Conservation (phyloP, 768 basidiomycete species). For the Antrodiella citrinella region DNA sequence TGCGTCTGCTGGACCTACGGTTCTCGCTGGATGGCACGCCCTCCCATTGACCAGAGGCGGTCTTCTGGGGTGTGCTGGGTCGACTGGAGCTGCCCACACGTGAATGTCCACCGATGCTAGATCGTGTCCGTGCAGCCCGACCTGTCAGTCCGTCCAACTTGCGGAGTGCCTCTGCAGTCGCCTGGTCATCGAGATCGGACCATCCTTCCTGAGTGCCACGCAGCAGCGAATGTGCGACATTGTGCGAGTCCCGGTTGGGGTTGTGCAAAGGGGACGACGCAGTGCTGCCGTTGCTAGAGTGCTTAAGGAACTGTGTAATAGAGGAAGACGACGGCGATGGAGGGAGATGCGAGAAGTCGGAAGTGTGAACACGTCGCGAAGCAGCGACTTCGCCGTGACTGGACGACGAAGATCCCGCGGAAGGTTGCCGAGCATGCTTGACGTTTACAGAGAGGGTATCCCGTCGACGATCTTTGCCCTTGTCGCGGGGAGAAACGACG, state of each 20-base stretch:
- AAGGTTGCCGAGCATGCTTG: conserved; percentile 56
- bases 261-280: conserved; percentile 29
- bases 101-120: conserved; percentile 46
- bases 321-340: conserved; percentile 89
- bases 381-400: conserved; percentile 41
- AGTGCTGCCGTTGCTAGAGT: conserved; percentile 35
- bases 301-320: conserved; percentile 74
- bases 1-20: conserved; percentile 28
- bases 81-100: conserved; percentile 52
- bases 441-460: conserved; percentile 23
- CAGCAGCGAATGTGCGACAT: conserved; percentile 77
- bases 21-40: conserved; percentile 36
- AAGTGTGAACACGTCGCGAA: conserved; percentile 56
- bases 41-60: conserved; percentile 63
- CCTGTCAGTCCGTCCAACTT: conserved; percentile 86
- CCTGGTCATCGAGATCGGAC: conserved; percentile 81
- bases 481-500: conserved; percentile 30
- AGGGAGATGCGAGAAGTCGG: conserved; percentile 84
- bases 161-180: conserved; percentile 83
- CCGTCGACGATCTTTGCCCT: conserved; percentile 33
- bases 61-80: conserved; percentile 61
- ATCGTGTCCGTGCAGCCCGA: conserved; percentile 67
- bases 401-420: conserved; percentile 60
- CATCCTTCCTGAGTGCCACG: conserved; percentile 87
- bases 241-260: conserved; percentile 35